Evolutionary conservation across 2,329 filamentous ascomycete genomes (phyloP).

Genomic region (Sporothrix schenckii): DNA sequence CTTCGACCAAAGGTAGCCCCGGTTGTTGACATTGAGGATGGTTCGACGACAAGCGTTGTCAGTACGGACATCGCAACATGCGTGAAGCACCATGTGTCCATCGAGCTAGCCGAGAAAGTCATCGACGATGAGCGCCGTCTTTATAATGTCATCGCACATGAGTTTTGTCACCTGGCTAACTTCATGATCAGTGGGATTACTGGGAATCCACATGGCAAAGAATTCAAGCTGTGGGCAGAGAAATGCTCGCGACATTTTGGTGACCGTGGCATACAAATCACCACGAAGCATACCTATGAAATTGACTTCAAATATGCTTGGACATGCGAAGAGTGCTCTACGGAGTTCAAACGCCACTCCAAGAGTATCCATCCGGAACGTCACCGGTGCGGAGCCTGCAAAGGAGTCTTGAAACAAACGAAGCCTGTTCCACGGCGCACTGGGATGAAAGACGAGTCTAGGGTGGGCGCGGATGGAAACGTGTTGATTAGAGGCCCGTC

Average conservation of each 20-base stretch:
- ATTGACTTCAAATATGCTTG: constrained; percentile 94
- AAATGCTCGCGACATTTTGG: constrained; percentile 59
- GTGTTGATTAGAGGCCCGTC: constrained; percentile 38
- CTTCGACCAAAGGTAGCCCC: constrained; percentile 42
- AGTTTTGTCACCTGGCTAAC: constrained; percentile 92
- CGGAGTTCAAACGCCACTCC: constrained; percentile 80
- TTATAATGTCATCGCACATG: constrained; percentile 90
- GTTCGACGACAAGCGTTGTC: neutral
- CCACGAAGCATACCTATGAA: constrained; percentile 84
- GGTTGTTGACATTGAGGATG: neutral
- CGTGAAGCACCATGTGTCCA: constrained; percentile 67
- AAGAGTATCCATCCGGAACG: constrained; percentile 75
- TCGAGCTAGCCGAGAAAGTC: constrained; percentile 87
- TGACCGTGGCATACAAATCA: constrained; percentile 70
- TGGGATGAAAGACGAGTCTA: constrained; percentile 19
- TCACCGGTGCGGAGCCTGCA: constrained; percentile 79
- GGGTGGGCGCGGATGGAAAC: constrained; percentile 27
- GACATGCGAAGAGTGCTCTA: constrained; percentile 70
- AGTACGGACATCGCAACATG: constrained; percentile 35
- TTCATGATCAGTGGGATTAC: constrained; percentile 74
- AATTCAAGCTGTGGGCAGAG: constrained; percentile 39
- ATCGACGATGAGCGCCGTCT: constrained; percentile 77
- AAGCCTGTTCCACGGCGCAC: constrained; percentile 70
- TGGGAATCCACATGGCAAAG: constrained; percentile 37
- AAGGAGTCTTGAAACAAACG: constrained; percentile 69